These are phyloP conservation scores for Brassica balearica DNA, from an alignment of 441 rosid genomes.

Conservation along the genomic window DNA sequence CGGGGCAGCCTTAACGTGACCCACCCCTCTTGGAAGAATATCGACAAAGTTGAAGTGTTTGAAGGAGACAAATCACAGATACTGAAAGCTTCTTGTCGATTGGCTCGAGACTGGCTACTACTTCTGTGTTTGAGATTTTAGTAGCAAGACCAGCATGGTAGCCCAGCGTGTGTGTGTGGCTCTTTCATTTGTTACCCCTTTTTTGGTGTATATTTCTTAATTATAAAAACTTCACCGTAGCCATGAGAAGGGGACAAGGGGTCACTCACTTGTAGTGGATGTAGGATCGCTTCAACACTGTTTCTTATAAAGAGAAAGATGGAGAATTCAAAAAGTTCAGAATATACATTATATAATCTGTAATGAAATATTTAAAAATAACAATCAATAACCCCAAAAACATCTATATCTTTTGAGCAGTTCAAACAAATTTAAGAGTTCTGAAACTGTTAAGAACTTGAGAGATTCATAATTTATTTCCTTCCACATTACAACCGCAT, in stretches of 20 bases:
- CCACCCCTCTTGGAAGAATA: not conserved
- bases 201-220: not conserved
- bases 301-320: not conserved
- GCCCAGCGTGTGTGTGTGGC: constrained; percentile 36
- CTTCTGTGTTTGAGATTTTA: constrained; percentile 28
- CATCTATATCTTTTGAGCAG: not conserved
- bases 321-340: not conserved
- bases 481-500: constrained; percentile 2
- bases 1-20: constrained; percentile 61
- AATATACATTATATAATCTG: not conserved
- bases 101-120: constrained; percentile 35
- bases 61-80: constrained; percentile 32
- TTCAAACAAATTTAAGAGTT: not conserved
- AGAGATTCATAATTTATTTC: not conserved
- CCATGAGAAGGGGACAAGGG: not conserved
- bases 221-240: not conserved
- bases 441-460: not conserved
- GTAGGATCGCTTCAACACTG: not conserved
- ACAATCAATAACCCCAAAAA: constrained; percentile 3
- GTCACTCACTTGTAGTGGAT: not conserved
- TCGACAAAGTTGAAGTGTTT: constrained; percentile 24
- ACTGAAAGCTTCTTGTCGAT: constrained; percentile 19
- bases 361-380: not conserved
- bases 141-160: constrained; percentile 34
- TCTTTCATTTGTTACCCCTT: constrained; percentile 12